Evolutionary conservation across 2,329 filamentous ascomycete genomes (phyloP).

Genomic region (Pseudogymnoascus sp.): DNA sequence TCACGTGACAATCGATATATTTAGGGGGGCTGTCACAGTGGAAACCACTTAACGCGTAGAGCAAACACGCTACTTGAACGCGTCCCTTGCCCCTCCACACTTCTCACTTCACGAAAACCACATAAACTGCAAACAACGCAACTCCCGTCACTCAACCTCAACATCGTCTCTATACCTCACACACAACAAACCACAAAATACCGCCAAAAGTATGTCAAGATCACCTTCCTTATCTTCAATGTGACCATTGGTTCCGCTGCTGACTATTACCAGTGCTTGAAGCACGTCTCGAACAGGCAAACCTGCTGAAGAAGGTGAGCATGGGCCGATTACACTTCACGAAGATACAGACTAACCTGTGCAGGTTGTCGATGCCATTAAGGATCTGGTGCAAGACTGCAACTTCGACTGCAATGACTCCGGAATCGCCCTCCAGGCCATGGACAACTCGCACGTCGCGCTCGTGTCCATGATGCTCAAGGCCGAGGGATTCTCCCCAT

Average conservation of each 20-base stretch:
- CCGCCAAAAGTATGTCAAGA: constrained; percentile 3
- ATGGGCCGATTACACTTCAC: background rate
- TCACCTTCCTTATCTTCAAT: background rate
- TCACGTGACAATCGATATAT: background rate
- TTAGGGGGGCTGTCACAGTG: background rate
- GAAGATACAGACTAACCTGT: constrained; percentile 20
- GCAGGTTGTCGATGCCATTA: constrained; percentile 96
- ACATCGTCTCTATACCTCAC: background rate
- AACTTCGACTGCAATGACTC: constrained; percentile 99
- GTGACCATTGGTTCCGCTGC: background rate
- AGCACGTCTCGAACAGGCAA: constrained; percentile 92
- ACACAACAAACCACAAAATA: constrained; percentile 9
- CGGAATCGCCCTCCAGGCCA: constrained; percentile 94
- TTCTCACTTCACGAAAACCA: constrained; percentile 9
- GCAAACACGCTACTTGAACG: constrained; percentile 9
- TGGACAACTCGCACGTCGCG: constrained; percentile 99
- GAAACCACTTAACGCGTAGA: constrained; percentile 11
- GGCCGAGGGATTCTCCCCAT: constrained; percentile 88
- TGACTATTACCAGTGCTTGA: constrained; percentile 61
- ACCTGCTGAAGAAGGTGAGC: constrained; percentile 85
- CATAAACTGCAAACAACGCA: constrained; percentile 5
- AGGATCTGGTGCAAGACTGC: constrained; percentile 98
- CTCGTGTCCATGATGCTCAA: constrained; percentile 99
- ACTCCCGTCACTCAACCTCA: background rate
- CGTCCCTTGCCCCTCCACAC: constrained; percentile 7